Base-by-base conservation (phyloP, 345 rosid genomes). In the Trapa incisa region DNA sequence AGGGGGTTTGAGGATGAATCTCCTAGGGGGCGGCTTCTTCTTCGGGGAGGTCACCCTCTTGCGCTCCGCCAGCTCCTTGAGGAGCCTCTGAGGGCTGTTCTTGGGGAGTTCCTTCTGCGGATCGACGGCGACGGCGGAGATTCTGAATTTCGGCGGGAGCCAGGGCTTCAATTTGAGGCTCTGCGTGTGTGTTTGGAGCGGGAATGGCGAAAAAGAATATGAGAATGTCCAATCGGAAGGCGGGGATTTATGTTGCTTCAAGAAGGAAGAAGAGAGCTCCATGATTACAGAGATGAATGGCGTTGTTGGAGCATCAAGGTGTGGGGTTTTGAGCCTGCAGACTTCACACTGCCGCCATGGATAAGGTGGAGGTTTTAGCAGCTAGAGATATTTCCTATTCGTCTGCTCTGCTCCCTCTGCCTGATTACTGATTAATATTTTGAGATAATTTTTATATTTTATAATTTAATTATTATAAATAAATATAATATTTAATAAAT, bases 51-150 rank as follows among this genome's bases (percentile, higher is more conserved):
- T 82, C 8, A 78, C 65, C 68, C 74, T 85, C 76, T 85, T 94
- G 65, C 97, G 92, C 74, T 94, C 89, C 1, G 85, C 86, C 3
- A 94, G 91, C 85, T 90, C 99, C 75, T 94, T 94, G 75, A 94
- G 92, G 1, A 94, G 92, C 52, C 95, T 79, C 61, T 88, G 95
- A 1, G 99, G 97, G 78, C 88, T 90, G 74, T 87, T 85, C 64
- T 68, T 76, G 15, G 99, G 96, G 57, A 80, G 82, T 0, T 81
- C 86, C 58, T 82, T 77, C 7, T 64, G 75, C 58, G 94, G 84
- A 73, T 84, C 94, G 1, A 84, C 70, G 4, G 92, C 84, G 0
- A 88, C 87, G 0, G 85, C 80, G 48, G 62, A 71, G 43, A 89
- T 72, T 4, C 79, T 79, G 65, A 84, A 74, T 17, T 70, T 81